A percentile compares a stretch with the other conserved stretches of the same genome.
Conservation (phyloP, 495 filamentous ascomycete species). For the Halenospora varia region DNA sequence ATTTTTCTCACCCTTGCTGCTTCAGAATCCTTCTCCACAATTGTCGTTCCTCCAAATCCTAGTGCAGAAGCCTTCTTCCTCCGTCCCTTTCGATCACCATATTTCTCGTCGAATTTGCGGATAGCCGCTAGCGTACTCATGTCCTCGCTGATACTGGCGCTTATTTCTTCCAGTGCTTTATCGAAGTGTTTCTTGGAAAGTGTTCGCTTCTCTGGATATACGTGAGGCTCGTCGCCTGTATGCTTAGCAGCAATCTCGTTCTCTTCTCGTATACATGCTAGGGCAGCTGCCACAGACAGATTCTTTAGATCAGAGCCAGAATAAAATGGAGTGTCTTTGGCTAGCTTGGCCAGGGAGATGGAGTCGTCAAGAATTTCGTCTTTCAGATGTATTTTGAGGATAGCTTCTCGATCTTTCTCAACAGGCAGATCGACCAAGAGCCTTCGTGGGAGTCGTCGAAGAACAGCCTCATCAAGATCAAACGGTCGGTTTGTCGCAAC, state of each 20-base stretch:
- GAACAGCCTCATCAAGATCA: constrained; percentile 91
- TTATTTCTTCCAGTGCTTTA: constrained; percentile 83
- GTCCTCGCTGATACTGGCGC: constrained; percentile 89
- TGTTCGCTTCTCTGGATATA: constrained; percentile 63
- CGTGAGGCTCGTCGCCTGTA: constrained; percentile 36
- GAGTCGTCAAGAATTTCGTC: constrained; percentile 65
- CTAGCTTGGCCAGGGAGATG: constrained; percentile 67
- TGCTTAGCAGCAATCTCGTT: constrained; percentile 54
- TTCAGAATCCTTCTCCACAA: constrained; percentile 31
- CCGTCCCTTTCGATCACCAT: constrained; percentile 78
- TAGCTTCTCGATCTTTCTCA: constrained; percentile 69
- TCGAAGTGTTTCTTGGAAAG: constrained; percentile 70
- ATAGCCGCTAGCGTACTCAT: constrained; percentile 85
- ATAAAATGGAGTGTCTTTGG: constrained; percentile 80
- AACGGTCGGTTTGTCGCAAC: constrained; percentile 96
- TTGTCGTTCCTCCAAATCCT: constrained; percentile 57
- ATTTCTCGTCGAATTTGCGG: constrained; percentile 93
- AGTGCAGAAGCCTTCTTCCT: constrained; percentile 55
- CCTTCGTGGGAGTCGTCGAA: constrained; percentile 76
- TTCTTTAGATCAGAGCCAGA: constrained; percentile 98
- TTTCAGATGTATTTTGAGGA: constrained; percentile 80
- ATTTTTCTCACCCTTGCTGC: constrained; percentile 32
- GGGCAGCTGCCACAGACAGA: constrained; percentile 81
- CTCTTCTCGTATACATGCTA: constrained; percentile 84
- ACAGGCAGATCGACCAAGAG: constrained; percentile 86